phyloP scores from a whole-genome alignment of 306 rosid species.

The Dryas drummondii region DNA sequence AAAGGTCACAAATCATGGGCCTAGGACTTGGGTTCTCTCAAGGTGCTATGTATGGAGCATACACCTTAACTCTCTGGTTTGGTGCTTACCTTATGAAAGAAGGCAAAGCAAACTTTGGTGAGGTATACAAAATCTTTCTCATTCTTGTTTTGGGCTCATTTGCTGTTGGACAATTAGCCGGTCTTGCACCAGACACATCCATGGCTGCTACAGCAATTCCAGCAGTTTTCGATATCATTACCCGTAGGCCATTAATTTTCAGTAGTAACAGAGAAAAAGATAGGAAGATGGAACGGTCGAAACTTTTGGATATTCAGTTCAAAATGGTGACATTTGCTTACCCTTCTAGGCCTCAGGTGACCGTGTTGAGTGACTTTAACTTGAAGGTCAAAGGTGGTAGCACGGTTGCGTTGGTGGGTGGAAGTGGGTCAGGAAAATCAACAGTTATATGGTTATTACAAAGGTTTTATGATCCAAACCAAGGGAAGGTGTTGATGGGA shows the following conservation, averaged over 20 bases:
- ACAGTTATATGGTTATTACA: constrained; percentile 82
- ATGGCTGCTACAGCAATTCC: constrained; percentile 68
- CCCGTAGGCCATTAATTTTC: constrained; percentile 57
- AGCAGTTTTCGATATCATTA: constrained; percentile 60
- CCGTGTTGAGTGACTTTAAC: constrained; percentile 62
- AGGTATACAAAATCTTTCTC: constrained; percentile 71
- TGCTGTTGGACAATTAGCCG: constrained; percentile 91
- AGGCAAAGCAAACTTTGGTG: constrained; percentile 47
- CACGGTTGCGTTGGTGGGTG: constrained; percentile 77
- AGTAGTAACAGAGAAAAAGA: constrained; percentile 30
- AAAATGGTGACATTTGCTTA: constrained; percentile 80
- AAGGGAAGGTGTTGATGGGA: constrained; percentile 74
- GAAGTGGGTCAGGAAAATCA: constrained; percentile 92
- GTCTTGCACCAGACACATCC: constrained; percentile 88
- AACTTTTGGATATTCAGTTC: constrained; percentile 56
- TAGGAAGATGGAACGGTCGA: constrained; percentile 50
- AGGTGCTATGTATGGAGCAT: constrained; percentile 84
- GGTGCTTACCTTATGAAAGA: constrained; percentile 64
- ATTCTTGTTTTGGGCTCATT: constrained; percentile 93
- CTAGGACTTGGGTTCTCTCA: constrained; percentile 66
- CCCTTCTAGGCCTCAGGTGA: constrained; percentile 76
- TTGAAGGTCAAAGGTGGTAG: constrained; percentile 69
- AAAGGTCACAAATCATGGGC: constrained; percentile 69
- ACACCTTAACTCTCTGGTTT: constrained; percentile 73
- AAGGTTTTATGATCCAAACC: constrained; percentile 86